phyloP scores from a whole-genome alignment of 2,329 filamentous ascomycete genomes.

The Tolypocladium pustulatum region DNA sequence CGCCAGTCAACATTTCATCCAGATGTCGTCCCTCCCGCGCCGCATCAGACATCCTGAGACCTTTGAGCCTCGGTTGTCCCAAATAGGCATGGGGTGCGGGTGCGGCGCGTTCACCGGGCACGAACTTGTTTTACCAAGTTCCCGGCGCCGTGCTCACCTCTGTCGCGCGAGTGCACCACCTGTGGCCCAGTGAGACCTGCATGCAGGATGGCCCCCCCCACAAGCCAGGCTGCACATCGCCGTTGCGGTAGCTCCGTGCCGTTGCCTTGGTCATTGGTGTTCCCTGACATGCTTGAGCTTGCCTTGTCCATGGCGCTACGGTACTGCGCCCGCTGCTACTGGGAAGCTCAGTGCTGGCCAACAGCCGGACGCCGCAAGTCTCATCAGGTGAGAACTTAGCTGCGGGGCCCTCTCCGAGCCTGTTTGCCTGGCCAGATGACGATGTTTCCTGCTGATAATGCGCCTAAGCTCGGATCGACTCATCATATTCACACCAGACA shows the following conservation, averaged over 20 bases:
- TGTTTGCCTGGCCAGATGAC: neutral
- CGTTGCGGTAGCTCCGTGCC: neutral
- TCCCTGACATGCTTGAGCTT: too few relatives aligned
- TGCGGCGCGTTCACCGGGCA: neutral
- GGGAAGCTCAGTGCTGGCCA: neutral
- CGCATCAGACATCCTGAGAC: neutral
- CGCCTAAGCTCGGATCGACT: neutral
- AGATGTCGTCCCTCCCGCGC: neutral
- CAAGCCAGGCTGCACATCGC: neutral
- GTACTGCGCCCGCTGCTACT: neutral
- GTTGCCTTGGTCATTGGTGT: neutral
- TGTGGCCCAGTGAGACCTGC: neutral
- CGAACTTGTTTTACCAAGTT: neutral
- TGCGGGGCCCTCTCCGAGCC: neutral
- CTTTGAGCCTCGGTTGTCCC: neutral
- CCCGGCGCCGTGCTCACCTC: neutral
- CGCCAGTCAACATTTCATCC: neutral
- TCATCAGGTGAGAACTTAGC: neutral
- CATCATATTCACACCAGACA: neutral
- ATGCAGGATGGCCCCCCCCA: neutral
- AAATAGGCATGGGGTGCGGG: neutral
- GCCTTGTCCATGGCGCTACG: neutral
- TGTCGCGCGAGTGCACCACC: neutral
- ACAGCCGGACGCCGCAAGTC: neutral
- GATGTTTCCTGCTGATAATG: neutral